A percentile compares a stretch with the other conserved stretches of the same genome.
Evolutionary conservation across 1,139 yeast species (phyloP).

Genomic region (Pichia sp.): DNA sequence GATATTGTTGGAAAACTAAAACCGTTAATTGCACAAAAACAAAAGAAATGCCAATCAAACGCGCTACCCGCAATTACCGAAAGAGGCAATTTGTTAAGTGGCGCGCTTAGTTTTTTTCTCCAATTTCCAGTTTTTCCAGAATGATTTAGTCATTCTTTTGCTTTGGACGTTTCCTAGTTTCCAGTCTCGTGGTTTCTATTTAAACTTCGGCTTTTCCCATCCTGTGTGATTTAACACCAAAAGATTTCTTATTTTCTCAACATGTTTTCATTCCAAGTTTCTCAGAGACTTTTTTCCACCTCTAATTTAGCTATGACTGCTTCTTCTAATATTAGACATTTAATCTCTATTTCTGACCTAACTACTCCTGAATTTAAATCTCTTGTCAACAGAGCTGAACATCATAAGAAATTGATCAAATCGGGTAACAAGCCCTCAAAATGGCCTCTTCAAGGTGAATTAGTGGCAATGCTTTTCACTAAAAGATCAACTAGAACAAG

Average conservation of each 20-base stretch:
- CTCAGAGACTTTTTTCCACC: conserved; percentile 19
- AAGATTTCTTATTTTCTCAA: not conserved
- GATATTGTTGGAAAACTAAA: not conserved
- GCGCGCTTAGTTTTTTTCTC: conserved; percentile 8
- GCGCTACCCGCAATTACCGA: conserved; percentile 6
- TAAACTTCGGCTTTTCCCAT: not conserved
- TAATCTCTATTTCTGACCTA: conserved; percentile 73
- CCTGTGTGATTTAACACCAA: not conserved
- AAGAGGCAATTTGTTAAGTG: conserved; percentile 2
- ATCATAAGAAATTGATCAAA: conserved; percentile 53
- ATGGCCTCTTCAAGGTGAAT: conserved; percentile 64
- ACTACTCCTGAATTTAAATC: conserved; percentile 59
- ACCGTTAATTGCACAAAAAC: not conserved
- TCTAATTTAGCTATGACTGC: conserved; percentile 16
- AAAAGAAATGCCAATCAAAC: not conserved
- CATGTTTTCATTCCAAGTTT: conserved; percentile 10
- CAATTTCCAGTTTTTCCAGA: not conserved
- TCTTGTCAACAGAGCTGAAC: conserved; percentile 61
- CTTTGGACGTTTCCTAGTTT: not conserved
- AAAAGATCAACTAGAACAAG: conserved; percentile 95
- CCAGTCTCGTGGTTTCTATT: not conserved
- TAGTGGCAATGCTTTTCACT: conserved; percentile 75
- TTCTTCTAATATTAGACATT: conserved; percentile 44
- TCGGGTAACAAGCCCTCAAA: conserved; percentile 39
- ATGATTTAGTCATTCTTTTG: not conserved